A percentile compares a stretch with the other conserved stretches of the same genome.
Conservation (phyloP, 768 basidiomycete genomes). For the Auricularia sp. region DNA sequence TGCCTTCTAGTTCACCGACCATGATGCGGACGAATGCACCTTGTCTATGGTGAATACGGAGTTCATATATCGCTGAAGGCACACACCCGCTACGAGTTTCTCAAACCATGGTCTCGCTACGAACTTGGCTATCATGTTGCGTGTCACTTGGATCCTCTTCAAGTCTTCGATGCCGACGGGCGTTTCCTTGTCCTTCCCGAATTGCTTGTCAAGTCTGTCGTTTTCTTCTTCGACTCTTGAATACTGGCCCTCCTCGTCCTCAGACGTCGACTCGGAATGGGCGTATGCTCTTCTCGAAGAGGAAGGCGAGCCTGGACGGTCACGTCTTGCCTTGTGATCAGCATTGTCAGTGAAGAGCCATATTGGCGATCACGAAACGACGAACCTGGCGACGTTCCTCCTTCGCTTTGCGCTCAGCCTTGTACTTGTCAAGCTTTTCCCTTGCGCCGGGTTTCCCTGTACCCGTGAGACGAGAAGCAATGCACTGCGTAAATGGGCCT, state of each 20-base stretch:
- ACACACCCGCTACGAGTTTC: conserved; percentile 65
- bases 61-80: not conserved
- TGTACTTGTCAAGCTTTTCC: conserved; percentile 75
- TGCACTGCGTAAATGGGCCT: not conserved
- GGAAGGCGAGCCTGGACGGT: not conserved
- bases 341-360: conserved; percentile 3
- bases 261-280: conserved; percentile 66
- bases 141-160: conserved; percentile 49
- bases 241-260: conserved; percentile 72
- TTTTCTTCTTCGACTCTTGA: conserved; percentile 65
- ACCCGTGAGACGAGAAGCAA: conserved; percentile 7
- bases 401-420: conserved; percentile 78
- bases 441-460: conserved; percentile 64
- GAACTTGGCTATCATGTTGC: conserved; percentile 61
- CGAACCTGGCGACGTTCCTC: conserved; percentile 77
- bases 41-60: conserved; percentile 18
- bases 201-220: conserved; percentile 25
- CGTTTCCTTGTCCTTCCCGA: conserved; percentile 33
- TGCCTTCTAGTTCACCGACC: conserved; percentile 50
- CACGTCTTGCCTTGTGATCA: conserved; percentile 1
- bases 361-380: conserved; percentile 1
- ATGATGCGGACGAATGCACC: conserved; percentile 82
- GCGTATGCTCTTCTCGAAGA: not conserved
- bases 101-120: conserved; percentile 77
- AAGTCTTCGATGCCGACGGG: conserved; percentile 45